A percentile compares a stretch with the other conserved stretches of the same genome.
phyloP scores from a whole-genome alignment of 352 stramenopile genomes.

The Phytopythium aichiense region DNA sequence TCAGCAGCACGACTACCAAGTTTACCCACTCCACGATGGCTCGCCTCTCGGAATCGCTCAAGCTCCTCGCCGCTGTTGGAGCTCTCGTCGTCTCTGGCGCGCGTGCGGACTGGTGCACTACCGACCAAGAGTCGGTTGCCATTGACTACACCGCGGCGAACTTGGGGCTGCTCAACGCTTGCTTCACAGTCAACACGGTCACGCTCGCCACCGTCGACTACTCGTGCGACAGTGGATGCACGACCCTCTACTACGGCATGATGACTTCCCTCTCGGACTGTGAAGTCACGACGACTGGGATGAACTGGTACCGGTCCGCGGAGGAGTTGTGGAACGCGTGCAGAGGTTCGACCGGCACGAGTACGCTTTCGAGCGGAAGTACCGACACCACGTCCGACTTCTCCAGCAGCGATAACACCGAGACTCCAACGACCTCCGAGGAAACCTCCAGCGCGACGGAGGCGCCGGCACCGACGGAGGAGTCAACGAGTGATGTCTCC shows the following conservation, averaged over 20 bases:
- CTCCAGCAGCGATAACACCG: not conserved
- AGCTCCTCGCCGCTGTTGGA: not conserved
- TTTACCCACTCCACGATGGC: not conserved
- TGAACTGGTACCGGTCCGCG: not conserved
- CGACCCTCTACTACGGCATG: not conserved
- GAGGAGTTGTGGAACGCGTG: not conserved
- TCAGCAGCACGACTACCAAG: not conserved
- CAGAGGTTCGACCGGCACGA: not conserved
- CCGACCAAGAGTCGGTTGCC: not conserved
- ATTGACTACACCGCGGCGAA: not conserved
- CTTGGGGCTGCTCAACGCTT: not conserved
- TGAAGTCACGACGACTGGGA: not conserved
- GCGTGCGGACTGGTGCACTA: not conserved
- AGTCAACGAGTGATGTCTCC: not conserved
- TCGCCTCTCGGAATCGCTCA: not conserved
- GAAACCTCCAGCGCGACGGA: not conserved
- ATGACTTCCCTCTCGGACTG: not conserved
- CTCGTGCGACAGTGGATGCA: not conserved
- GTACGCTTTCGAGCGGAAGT: not conserved
- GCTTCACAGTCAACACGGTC: not conserved
- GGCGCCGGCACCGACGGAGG: not conserved
- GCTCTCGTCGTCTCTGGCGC: not conserved
- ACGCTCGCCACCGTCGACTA: not conserved
- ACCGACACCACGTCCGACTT: too few species aligned
- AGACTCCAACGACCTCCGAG: not conserved